A percentile compares a stretch with the other conserved stretches of the same genome.
Evolutionary conservation across 139 green algal species (phyloP).

Genomic region (Asterochloris sp.): DNA sequence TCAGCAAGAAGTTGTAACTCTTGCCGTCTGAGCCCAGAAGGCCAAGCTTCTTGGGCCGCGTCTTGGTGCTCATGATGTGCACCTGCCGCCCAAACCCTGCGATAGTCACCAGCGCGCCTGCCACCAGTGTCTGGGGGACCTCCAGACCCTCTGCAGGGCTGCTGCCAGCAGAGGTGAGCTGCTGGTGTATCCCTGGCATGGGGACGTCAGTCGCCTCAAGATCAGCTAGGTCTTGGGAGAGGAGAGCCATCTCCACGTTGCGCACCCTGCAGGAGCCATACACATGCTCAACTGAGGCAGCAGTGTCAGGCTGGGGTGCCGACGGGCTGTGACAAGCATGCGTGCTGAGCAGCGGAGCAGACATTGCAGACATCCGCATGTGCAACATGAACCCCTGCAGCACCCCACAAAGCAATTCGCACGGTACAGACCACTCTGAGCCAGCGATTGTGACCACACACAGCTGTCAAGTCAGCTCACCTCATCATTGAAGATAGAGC

Average conservation of each 20-base stretch:
- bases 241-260: not conserved
- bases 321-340: not conserved
- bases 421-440: not conserved
- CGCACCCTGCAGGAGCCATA: not conserved
- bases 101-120: slow-evolving; percentile 31
- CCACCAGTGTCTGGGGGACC: not conserved
- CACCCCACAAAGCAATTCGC: not conserved
- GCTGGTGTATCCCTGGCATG: slow-evolving; percentile 2
- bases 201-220: slow-evolving; percentile 9
- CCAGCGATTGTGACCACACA: not conserved
- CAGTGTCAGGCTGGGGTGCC: not conserved
- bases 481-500: slow-evolving; percentile 31
- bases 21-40: slow-evolving; percentile 73
- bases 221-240: slow-evolving; percentile 12
- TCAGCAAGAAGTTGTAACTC: slow-evolving; percentile 75
- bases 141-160: not conserved
- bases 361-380: not conserved
- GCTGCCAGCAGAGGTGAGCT: not conserved
- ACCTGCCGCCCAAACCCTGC: slow-evolving; percentile 35
- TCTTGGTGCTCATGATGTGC: slow-evolving; percentile 79
- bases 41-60: slow-evolving; percentile 76
- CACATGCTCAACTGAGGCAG: not conserved
- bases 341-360: not conserved
- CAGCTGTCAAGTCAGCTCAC: not conserved
- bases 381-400: not conserved